Conservation (phyloP, 768 basidiomycete species). For the Psilocybe tampanensis region DNA sequence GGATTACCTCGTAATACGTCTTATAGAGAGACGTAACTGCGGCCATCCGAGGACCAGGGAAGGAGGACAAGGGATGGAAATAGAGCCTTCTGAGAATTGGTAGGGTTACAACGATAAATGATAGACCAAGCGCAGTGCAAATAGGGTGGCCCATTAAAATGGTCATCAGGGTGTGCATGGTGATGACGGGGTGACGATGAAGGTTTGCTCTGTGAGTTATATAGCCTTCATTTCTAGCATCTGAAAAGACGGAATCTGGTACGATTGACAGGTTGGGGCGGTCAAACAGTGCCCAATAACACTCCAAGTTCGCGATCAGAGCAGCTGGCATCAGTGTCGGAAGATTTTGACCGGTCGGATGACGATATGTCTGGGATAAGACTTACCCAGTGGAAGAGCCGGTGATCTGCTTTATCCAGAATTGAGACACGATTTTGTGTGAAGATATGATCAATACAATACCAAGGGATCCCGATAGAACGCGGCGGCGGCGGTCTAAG, state of each 20-base stretch:
- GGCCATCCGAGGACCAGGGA: slow-evolving; percentile 39
- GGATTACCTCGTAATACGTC: slow-evolving; percentile 35
- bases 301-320: slow-evolving; percentile 9
- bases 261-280: slow-evolving; percentile 14
- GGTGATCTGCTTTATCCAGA: not conserved
- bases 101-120: slow-evolving; percentile 13
- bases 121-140: not conserved
- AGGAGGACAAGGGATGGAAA: slow-evolving; percentile 34
- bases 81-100: slow-evolving; percentile 25
- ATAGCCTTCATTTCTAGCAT: slow-evolving; percentile 3
- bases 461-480: slow-evolving; percentile 12
- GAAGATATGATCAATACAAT: not conserved
- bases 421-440: not conserved
- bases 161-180: slow-evolving; percentile 9
- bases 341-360: slow-evolving; percentile 8
- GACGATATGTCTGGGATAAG: slow-evolving; percentile 9
- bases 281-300: slow-evolving; percentile 1
- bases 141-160: slow-evolving; percentile 7
- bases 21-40: slow-evolving; percentile 33
- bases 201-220: slow-evolving; percentile 1
- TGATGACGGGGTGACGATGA: not conserved
- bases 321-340: slow-evolving; percentile 6
- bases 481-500: slow-evolving; percentile 23
- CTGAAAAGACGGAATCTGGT: slow-evolving; percentile 6
- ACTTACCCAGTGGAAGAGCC: not conserved